Conservation (phyloP, 2,329 filamentous ascomycete species). For the Claviceps maximensis region DNA sequence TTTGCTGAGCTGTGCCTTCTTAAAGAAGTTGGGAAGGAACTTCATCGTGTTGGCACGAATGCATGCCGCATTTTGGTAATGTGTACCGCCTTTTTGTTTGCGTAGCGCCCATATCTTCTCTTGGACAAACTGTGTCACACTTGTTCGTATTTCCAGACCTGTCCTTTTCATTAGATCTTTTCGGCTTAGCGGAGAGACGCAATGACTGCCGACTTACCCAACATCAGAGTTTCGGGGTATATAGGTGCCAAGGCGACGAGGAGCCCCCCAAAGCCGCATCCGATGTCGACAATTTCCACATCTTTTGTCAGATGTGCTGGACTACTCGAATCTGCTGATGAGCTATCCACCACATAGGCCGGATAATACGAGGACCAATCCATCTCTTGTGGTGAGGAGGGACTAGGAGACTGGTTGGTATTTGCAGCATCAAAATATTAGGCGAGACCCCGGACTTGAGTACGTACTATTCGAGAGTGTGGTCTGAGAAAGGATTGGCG, state of each 20-base stretch:
- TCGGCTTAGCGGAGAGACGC: neutral
- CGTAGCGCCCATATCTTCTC: conserved; percentile 77
- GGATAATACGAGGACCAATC: conserved; percentile 84
- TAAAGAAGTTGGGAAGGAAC: conserved; percentile 97
- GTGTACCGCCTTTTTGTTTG: conserved; percentile 40
- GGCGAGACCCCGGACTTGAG: neutral
- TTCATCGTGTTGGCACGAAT: conserved; percentile 96
- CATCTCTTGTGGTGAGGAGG: conserved; percentile 67
- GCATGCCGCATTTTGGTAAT: conserved; percentile 79
- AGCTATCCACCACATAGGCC: conserved; percentile 41
- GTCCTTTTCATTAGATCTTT: conserved; percentile 3
- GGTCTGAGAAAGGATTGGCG: conserved; percentile 96
- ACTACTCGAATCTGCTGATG: conserved; percentile 15
- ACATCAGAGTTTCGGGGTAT: conserved; percentile 67
- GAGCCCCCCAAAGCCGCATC: conserved; percentile 89
- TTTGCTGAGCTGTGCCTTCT: conserved; percentile 64
- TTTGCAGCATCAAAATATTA: conserved; percentile 3
- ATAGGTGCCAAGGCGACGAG: conserved; percentile 72
- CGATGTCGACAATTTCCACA: conserved; percentile 90
- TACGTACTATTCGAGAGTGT: conserved; percentile 68
- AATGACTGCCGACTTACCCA: conserved; percentile 44
- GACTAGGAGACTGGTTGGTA: conserved; percentile 37
- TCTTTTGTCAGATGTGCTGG: conserved; percentile 35
- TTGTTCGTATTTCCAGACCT: conserved; percentile 86
- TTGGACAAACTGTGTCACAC: conserved; percentile 82